Conservation (phyloP, 768 basidiomycete genomes). For the Pleurotus ostreatus region DNA sequence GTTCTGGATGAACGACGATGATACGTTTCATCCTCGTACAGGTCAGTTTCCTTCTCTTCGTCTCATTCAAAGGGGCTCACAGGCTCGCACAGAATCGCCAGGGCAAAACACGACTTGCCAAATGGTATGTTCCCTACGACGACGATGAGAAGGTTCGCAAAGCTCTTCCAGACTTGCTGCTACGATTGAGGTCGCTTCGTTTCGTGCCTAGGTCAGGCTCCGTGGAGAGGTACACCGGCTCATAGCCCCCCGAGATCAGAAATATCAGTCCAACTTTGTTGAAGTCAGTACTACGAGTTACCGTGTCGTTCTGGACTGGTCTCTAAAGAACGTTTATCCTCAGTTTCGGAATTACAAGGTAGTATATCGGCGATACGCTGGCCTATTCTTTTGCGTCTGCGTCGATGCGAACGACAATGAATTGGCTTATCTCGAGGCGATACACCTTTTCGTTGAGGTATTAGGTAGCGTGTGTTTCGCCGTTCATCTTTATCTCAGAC, state of each 20-base stretch:
- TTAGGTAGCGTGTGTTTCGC: slow-evolving; percentile 57
- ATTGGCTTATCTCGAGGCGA: slow-evolving; percentile 93
- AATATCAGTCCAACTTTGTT: slow-evolving; percentile 98
- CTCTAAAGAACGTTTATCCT: neutral
- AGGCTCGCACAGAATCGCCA: slow-evolving; percentile 75
- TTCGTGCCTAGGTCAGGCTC: slow-evolving; percentile 66
- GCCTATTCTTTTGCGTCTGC: slow-evolving; percentile 96
- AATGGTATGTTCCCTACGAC: slow-evolving; percentile 99
- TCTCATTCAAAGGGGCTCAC: neutral
- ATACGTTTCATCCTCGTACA: slow-evolving; percentile 98
- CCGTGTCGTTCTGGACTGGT: slow-evolving; percentile 3
- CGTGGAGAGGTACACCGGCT: slow-evolving; percentile 95
- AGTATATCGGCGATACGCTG: slow-evolving; percentile 94
- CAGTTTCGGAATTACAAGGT: slow-evolving; percentile 98
- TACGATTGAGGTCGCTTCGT: neutral
- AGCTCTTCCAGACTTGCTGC: neutral
- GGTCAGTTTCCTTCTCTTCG: slow-evolving; percentile 36
- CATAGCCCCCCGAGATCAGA: slow-evolving; percentile 95
- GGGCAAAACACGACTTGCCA: slow-evolving; percentile 94
- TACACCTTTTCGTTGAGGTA: slow-evolving; percentile 97
- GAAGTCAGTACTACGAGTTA: slow-evolving; percentile 58
- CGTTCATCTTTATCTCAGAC: neutral
- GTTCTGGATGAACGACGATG: slow-evolving; percentile 42
- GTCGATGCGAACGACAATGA: slow-evolving; percentile 99
- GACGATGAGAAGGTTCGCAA: slow-evolving; percentile 91